Evolutionary conservation across 768 basidiomycete species (phyloP), one percentile per base, ranked within the genome.

Genomic region (Dictyophora rubrovolvata): DNA sequence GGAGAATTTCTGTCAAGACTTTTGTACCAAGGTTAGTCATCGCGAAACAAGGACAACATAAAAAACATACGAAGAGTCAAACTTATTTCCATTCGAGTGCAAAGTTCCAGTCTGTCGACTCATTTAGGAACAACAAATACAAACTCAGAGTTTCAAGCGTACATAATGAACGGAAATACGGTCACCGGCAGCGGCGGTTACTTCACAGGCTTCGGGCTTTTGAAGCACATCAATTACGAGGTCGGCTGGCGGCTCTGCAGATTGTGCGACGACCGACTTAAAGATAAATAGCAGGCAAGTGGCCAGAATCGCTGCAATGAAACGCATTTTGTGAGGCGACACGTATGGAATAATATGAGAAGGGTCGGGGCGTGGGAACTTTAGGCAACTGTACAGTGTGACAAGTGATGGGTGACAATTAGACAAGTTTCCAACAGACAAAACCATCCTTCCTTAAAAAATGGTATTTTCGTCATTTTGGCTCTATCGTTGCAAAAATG

Each of bases 141-240:
- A n/a, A n/a, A 35, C 57, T 23, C 21, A 37, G 69, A 72, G 55
- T 11, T 5, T 47, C 1, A 35, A 33, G 76, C 78, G 67, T 69
- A 91, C 89, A 65, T 91, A 92, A 79, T 91, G 90, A 53, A 92
- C 86, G 63, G 79, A 65, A 62, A 92, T 78, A 21, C 69, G 64
- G 68, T 90, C 87, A 0, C 85, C 87, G 48, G 75, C 80, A 66
- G 70, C 65, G 1, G 86, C 82, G 64, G 77, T 82, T 34, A 70
- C 60, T 1, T 72, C 52, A 67, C 89, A 90, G 48, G 76, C 73
- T 0, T 77, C 74, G 1, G 89, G 89, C 61, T 71, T 66, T 64
- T 72, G 79, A 0, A 82, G 85, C 33, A 79, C 80, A 35, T 88
- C 81, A 21, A 89, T 83, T 47, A 74, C 63, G 35, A 91, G 79